Conservation (phyloP, 768 basidiomycete genomes). For the Xerocomellus chrysenteron region DNA sequence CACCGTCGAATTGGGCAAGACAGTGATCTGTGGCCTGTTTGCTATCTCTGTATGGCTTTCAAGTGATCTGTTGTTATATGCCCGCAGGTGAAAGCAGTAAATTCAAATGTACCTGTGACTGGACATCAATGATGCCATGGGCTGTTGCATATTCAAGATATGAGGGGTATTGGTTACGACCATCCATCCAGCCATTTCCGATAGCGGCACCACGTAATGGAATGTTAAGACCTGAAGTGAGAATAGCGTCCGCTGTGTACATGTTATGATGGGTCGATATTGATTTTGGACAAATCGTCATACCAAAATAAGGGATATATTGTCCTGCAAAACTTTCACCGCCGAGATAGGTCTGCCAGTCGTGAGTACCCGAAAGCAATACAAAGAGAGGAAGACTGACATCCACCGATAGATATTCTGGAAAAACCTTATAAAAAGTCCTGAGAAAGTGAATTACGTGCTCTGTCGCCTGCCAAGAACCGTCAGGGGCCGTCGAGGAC, state of each 20-base stretch:
- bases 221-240: constrained; percentile 57
- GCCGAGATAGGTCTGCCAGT: constrained; percentile 83
- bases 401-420: constrained; percentile 79
- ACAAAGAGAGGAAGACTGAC: constrained; percentile 47
- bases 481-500: not conserved
- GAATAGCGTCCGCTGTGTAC: constrained; percentile 68
- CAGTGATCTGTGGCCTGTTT: constrained; percentile 63
- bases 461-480: constrained; percentile 53
- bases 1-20: constrained; percentile 40
- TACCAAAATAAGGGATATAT: constrained; percentile 95
- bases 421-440: constrained; percentile 90
- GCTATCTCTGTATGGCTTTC: constrained; percentile 59
- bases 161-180: constrained; percentile 81
- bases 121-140: constrained; percentile 72
- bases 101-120: constrained; percentile 53
- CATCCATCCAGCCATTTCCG: constrained; percentile 98
- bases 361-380: constrained; percentile 7
- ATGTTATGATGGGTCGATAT: constrained; percentile 1
- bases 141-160: constrained; percentile 86
- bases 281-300: constrained; percentile 13
- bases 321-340: constrained; percentile 98
- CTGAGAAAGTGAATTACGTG: constrained; percentile 82
- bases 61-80: not conserved
- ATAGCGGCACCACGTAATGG: constrained; percentile 82
- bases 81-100: not conserved